Percentiles rank a stretch among this genome's conserved stretches.
phyloP scores from a whole-genome alignment of 176 grass and related monocot species.

The sorghum (Sorghum bicolor) region Sorghum_bicolor_NCBIv3 NC_012870.2:66831001-66831500 shows the following conservation, averaged over 20 bases:
- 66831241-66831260: no score
- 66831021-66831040: not conserved
- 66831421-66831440: not conserved
- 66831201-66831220: no score
- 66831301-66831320: no score
- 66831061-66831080: not conserved
- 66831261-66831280: no score
- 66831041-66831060: not conserved
- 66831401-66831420: not conserved
- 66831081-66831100: constrained; percentile 16
- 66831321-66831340: no score
- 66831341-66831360: no score
- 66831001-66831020: not conserved
- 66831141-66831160: no score
- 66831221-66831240: no score
- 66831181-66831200: no score
- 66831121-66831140: constrained; percentile 23
- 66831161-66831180: no score
- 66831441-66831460: not conserved
- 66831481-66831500: not conserved
- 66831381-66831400: not conserved
- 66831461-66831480: not conserved
- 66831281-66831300: no score
- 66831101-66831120: constrained; percentile 27
- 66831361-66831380: no score